A percentile compares a stretch with the other conserved stretches of the same genome.
Conservation (phyloP, 257 asterid genomes). For the Nicotiana attenuata region DNA sequence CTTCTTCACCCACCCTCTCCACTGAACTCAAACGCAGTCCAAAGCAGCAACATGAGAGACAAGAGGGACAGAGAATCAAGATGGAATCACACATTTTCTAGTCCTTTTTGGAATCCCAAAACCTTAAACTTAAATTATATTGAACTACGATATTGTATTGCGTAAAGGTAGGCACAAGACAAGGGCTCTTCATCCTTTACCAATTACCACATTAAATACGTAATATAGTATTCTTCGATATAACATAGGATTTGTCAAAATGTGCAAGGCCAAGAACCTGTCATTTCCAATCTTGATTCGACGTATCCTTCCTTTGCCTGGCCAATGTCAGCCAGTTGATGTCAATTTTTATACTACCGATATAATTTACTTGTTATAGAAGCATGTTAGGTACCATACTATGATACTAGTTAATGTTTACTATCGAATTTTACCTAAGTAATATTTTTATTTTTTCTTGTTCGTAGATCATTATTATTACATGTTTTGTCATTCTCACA, state of each 20-base stretch:
- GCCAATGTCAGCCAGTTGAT: background rate
- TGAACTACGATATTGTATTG: background rate
- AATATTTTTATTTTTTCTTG: too few relatives aligned
- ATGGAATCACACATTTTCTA: background rate
- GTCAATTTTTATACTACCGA: background rate
- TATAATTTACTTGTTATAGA: too few relatives aligned
- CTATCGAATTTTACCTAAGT: background rate
- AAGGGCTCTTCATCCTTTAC: background rate
- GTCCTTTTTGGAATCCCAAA: background rate
- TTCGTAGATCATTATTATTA: too few relatives aligned
- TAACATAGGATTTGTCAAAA: slow-evolving; percentile 8
- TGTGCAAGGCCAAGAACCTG: background rate
- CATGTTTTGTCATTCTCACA: too few relatives aligned
- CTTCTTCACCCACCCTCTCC: too few relatives aligned
- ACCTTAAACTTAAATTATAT: background rate
- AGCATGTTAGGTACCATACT: background rate
- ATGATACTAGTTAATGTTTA: background rate
- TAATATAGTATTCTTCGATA: background rate
- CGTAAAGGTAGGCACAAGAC: background rate
- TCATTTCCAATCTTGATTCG: slow-evolving; percentile 4
- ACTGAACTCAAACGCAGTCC: too few relatives aligned
- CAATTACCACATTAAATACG: background rate
- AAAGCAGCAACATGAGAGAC: background rate
- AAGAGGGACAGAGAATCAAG: background rate
- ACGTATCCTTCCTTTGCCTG: background rate